These are phyloP conservation scores for Neurospora tetrasperma DNA, from an alignment of 495 filamentous ascomycete genomes.

Conservation along the genomic window DNA sequence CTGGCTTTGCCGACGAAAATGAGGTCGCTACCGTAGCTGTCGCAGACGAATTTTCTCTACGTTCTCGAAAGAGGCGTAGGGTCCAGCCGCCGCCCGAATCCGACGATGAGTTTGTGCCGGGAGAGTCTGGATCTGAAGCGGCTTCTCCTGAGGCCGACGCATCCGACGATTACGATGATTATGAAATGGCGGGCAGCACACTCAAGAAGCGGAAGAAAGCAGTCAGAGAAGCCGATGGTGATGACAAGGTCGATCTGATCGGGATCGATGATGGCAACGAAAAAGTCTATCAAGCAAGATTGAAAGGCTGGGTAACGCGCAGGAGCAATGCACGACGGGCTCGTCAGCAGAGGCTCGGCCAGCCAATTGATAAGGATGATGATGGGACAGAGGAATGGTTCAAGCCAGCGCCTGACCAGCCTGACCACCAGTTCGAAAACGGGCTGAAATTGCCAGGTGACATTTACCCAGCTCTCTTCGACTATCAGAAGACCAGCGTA, in stretches of 20 bases:
- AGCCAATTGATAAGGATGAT: constrained; percentile 21
- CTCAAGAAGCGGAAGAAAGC: constrained; percentile 32
- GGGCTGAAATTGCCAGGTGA: constrained; percentile 80
- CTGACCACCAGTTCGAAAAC: constrained; percentile 61
- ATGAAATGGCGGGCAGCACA: constrained; percentile 24
- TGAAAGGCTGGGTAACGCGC: constrained; percentile 61
- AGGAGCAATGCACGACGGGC: constrained; percentile 55
- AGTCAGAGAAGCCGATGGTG: constrained; percentile 23
- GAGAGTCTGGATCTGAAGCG: constrained; percentile 15
- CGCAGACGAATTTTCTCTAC: constrained; percentile 41
- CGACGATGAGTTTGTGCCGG: constrained; percentile 34
- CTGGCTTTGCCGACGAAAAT: constrained; percentile 56
- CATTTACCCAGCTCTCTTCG: constrained; percentile 79
- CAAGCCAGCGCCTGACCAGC: constrained; percentile 68
- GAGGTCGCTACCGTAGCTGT: constrained; percentile 19
- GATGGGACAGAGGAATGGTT: constrained; percentile 66
- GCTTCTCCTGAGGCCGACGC: constrained; percentile 18
- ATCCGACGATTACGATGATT: constrained; percentile 28
- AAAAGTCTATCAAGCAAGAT: constrained; percentile 62
- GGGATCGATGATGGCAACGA: constrained; percentile 90
- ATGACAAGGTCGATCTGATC: constrained; percentile 55
- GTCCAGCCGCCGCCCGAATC: constrained; percentile 24
- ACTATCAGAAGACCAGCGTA: constrained; percentile 91
- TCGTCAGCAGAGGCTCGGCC: constrained; percentile 25
- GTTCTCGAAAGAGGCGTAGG: constrained; percentile 38